Conservation (phyloP, 352 stramenopile genomes). For the Phytopythium montanum region DNA sequence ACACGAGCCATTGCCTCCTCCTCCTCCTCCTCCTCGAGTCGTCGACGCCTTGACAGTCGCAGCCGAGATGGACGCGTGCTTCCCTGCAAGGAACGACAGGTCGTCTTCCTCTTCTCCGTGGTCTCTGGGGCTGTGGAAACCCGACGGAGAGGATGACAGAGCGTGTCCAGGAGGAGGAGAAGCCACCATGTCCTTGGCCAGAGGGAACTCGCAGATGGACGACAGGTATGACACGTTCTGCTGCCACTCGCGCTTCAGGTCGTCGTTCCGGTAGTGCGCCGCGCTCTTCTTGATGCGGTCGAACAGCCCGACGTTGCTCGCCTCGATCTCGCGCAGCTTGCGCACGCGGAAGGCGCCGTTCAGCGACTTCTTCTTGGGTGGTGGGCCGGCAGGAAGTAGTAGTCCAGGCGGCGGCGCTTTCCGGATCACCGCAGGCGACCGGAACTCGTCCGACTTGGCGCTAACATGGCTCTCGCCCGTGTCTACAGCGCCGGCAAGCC, state of each 20-base stretch:
- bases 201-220: conserved; percentile 64
- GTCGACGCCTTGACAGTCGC: conserved; percentile 4
- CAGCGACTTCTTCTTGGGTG: conserved; percentile 27
- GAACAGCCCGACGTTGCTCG: conserved; percentile 49
- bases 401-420: conserved; percentile 16
- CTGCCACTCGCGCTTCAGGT: conserved; percentile 54
- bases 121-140: background rate
- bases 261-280: conserved; percentile 59
- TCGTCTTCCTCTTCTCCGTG: conserved; percentile 6
- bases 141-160: background rate
- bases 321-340: conserved; percentile 60
- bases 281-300: conserved; percentile 58
- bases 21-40: background rate
- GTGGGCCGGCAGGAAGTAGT: background rate
- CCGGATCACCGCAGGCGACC: conserved; percentile 21
- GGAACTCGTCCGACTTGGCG: conserved; percentile 53
- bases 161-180: conserved; percentile 4
- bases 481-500: background rate
- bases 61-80: conserved; percentile 4
- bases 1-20: background rate
- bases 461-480: background rate
- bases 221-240: conserved; percentile 71
- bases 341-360: conserved; percentile 47
- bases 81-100: conserved; percentile 10
- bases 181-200: conserved; percentile 20